A percentile compares a stretch with the other conserved stretches of the same genome.
Evolutionary conservation across 345 rosid species (phyloP).

Genomic region (Arabidopsis suecica): DNA sequence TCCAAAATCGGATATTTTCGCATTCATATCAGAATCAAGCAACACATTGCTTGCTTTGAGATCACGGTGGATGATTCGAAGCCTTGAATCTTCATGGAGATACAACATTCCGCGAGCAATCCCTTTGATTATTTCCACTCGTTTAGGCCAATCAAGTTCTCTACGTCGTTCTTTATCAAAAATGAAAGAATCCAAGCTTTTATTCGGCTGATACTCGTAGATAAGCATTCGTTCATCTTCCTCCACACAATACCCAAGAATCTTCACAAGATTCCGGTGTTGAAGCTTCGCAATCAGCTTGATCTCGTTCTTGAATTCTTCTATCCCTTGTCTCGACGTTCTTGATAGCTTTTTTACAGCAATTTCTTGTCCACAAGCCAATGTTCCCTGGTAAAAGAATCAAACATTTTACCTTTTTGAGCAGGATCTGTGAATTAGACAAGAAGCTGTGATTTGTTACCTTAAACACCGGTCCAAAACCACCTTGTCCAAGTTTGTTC

Average conservation of each 20-base stretch:
- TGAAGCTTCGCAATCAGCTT: conserved; percentile 58
- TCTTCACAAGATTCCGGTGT: conserved; percentile 59
- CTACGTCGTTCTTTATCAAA: conserved; percentile 34
- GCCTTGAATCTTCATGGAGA: conserved; percentile 53
- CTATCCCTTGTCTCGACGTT: conserved; percentile 58
- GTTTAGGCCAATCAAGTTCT: conserved; percentile 44
- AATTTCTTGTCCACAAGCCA: conserved; percentile 47
- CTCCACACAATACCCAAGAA: conserved; percentile 57
- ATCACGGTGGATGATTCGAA: conserved; percentile 44
- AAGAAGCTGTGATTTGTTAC: conserved; percentile 34
- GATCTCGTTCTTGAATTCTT: conserved; percentile 64
- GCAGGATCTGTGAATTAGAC: neutral
- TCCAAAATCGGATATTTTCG: conserved; percentile 50
- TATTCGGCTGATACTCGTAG: conserved; percentile 56
- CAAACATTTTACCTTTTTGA: neutral
- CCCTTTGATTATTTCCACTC: conserved; percentile 45
- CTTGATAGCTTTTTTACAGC: conserved; percentile 61
- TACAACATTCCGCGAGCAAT: conserved; percentile 49
- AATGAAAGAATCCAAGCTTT: conserved; percentile 52
- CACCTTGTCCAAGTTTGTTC: conserved; percentile 79
- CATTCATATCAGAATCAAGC: conserved; percentile 44
- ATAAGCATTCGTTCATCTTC: conserved; percentile 58
- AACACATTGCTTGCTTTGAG: conserved; percentile 50
- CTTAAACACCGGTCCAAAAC: conserved; percentile 71
- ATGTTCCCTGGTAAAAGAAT: conserved; percentile 41